Percentiles rank a stretch among this genome's conserved stretches.
Evolutionary conservation across 768 basidiomycete genomes (phyloP).

Genomic region (Hydnomerulius pinastri): DNA sequence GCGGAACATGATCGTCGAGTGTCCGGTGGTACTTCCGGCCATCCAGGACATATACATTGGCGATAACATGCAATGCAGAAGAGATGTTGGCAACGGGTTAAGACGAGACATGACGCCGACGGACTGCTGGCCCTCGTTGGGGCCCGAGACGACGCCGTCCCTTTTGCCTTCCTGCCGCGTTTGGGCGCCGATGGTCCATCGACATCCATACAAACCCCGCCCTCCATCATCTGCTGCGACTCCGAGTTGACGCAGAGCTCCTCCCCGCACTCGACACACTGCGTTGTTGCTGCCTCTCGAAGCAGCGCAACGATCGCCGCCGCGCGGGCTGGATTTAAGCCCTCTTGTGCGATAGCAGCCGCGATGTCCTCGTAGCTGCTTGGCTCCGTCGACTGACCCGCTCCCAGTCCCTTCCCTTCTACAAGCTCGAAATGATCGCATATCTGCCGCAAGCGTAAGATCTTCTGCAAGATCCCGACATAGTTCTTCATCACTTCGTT

Average conservation of each 20-base stretch:
- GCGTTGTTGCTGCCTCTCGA: constrained; percentile 83
- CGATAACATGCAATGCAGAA: constrained; percentile 90
- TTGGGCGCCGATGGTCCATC: constrained; percentile 53
- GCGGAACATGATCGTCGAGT: constrained; percentile 68
- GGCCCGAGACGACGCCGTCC: constrained; percentile 61
- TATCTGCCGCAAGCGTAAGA: constrained; percentile 93
- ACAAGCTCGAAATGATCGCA: constrained; percentile 96
- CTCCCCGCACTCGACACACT: constrained; percentile 84
- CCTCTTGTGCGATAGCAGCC: constrained; percentile 73
- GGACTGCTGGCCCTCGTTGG: constrained; percentile 79
- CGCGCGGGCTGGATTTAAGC: constrained; percentile 74
- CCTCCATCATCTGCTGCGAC: constrained; percentile 36
- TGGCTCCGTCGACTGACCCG: constrained; percentile 47
- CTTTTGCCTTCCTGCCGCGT: constrained; percentile 57
- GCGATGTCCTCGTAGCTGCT: constrained; percentile 76
- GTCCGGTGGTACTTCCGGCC: constrained; percentile 69
- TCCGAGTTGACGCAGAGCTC: constrained; percentile 67
- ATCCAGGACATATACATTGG: constrained; percentile 72
- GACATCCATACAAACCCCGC: constrained; percentile 46
- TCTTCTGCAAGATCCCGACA: constrained; percentile 95
- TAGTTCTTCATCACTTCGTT: constrained; percentile 98
- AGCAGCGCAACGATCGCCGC: constrained; percentile 83
- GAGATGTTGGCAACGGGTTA: constrained; percentile 94
- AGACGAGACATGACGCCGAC: constrained; percentile 57
- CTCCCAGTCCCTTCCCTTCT: constrained; percentile 60